phyloP scores from a whole-genome alignment of 2,329 filamentous ascomycete genomes.

The Rutstroemia sp. region DNA sequence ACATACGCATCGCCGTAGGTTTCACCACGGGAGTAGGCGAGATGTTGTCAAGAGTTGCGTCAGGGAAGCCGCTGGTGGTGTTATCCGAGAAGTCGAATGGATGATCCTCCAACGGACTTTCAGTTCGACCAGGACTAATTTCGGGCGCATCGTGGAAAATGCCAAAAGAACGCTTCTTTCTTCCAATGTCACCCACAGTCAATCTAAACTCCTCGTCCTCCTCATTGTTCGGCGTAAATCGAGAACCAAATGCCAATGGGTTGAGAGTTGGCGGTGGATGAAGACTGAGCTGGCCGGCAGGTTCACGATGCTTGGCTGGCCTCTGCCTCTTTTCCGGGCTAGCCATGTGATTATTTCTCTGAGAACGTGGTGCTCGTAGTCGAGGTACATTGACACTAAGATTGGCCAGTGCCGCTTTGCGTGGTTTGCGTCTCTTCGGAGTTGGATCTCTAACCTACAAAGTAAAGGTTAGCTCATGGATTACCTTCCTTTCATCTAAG shows the following conservation, averaged over 20 bases:
- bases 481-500: no score
- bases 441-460: constrained; percentile 14
- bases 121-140: constrained; percentile 26
- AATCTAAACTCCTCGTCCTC: constrained; percentile 28
- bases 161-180: constrained; percentile 24
- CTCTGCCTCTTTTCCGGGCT: constrained; percentile 16
- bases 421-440: constrained; percentile 25
- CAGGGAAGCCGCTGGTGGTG: constrained; percentile 16
- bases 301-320: constrained; percentile 3
- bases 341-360: constrained; percentile 10
- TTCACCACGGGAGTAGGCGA: constrained; percentile 24
- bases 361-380: constrained; percentile 12
- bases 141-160: constrained; percentile 26
- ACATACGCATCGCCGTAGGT: constrained; percentile 13
- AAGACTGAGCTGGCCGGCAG: constrained; percentile 8
- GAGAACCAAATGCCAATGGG: constrained; percentile 17
- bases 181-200: constrained; percentile 20
- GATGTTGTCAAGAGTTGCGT: constrained; percentile 8
- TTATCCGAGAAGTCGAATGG: constrained; percentile 24
- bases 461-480: not conserved
- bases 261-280: constrained; percentile 18
- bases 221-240: constrained; percentile 21
- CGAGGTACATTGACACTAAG: constrained; percentile 23
- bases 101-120: constrained; percentile 28
- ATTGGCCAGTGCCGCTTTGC: constrained; percentile 19